Evolutionary conservation across 2,329 filamentous ascomycete species (phyloP), one percentile per base, ranked within the genome.

Genomic region (Xylaria sp.): DNA sequence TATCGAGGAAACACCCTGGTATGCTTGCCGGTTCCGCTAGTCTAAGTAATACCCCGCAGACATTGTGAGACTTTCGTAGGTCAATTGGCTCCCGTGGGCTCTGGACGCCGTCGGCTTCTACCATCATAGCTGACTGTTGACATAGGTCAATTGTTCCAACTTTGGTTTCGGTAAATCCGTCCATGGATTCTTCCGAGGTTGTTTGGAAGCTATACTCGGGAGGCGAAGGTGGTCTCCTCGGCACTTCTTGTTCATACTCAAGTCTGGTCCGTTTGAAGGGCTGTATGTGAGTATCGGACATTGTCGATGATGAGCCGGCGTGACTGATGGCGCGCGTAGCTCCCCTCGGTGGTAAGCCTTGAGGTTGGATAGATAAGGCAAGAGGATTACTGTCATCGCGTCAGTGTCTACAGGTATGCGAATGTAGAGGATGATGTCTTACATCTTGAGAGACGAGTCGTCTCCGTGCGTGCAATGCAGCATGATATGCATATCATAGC

Each of bases 401-500:
- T 50, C 45, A 50, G 13, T 29, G 9, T 29, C 45, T n/a, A n/a
- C n/a, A 13, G 15, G 6, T 7, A 50, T n/a, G n/a, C n/a, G 45
- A 50, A 7, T 7, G 29, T 17, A 5, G 10, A 29, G 4, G 22
- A 29, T 29, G 45, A 29, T 50, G 13, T 50, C 45, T 27, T 50
- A 50, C 45, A 9, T 22, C 2, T 50, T 29, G 22, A 17, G 22
- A 50, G 45, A 50, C 4, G 13, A 50, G 15, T 29, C 10, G 25
- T 50, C 15, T 11, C 25, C 25, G 13, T 50, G 45, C 4, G 13
- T 17, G 15, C 45, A 29, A 15, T 50, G 45, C 22, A 50, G 25
- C 25, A 50, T 13, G 13, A 50, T 29, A 50, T 29, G 22, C 45
- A 50, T 50, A 50, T 50, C 45, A 50, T 29, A 29, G 25, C 45